Evolutionary conservation across 2,329 filamentous ascomycete species (phyloP).

Genomic region (Sporothrix dimorphospora): DNA sequence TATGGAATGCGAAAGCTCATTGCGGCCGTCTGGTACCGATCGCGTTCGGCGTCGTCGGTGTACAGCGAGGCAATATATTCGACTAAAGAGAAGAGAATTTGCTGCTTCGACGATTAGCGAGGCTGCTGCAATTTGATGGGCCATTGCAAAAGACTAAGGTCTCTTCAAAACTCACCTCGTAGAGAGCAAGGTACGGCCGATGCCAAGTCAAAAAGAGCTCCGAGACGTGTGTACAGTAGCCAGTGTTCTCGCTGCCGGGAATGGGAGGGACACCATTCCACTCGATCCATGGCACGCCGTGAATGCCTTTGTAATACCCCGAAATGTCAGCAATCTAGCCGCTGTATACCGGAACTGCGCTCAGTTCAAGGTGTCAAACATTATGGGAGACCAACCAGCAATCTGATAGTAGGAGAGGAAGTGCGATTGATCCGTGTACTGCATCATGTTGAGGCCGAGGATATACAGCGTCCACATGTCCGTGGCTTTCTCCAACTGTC

Average conservation of each 20-base stretch:
- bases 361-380: conserved; percentile 25
- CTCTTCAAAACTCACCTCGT: conserved; percentile 50
- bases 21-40: conserved; percentile 56
- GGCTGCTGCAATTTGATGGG: background rate
- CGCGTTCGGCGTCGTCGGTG: conserved; percentile 46
- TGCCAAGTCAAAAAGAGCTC: conserved; percentile 83
- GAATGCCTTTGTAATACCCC: conserved; percentile 62
- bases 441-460: conserved; percentile 72
- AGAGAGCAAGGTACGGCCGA: conserved; percentile 71
- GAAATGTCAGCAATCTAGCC: background rate
- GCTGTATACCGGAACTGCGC: too few species aligned
- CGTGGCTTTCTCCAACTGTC: conserved; percentile 63
- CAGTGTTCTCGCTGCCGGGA: conserved; percentile 58
- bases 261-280: conserved; percentile 58
- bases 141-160: too few species aligned
- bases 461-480: conserved; percentile 78
- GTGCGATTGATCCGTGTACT: conserved; percentile 64
- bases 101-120: conserved; percentile 38
- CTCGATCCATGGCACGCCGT: conserved; percentile 69
- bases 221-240: conserved; percentile 76
- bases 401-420: conserved; percentile 78
- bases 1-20: conserved; percentile 59
- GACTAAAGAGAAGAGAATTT: conserved; percentile 44
- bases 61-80: conserved; percentile 53
- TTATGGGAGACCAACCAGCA: conserved; percentile 58